Conservation (phyloP, 2,329 filamentous ascomycete species). For the Colletotrichum abscissum region DNA sequence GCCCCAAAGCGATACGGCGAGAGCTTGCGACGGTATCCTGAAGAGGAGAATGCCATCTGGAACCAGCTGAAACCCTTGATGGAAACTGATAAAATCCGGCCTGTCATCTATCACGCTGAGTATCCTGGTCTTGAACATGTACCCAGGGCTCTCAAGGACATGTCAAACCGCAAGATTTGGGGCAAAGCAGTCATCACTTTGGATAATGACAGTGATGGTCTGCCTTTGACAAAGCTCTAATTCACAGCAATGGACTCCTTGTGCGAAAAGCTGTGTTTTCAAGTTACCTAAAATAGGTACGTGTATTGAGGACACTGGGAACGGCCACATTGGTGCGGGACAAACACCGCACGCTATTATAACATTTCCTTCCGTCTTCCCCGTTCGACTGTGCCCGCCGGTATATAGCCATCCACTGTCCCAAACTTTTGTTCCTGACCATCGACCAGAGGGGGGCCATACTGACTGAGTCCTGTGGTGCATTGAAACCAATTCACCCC, state of each 20-base stretch:
- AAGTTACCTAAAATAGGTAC: background rate
- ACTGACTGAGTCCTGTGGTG: background rate
- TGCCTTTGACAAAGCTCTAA: constrained; percentile 9
- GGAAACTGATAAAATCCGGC: constrained; percentile 57
- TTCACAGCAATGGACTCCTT: background rate
- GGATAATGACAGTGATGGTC: constrained; percentile 32
- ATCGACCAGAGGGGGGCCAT: background rate
- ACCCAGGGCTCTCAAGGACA: constrained; percentile 60
- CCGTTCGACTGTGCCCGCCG: constrained; percentile 11
- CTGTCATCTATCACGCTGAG: constrained; percentile 59
- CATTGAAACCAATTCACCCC: background rate
- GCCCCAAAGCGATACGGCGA: constrained; percentile 65
- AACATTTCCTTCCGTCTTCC: constrained; percentile 22
- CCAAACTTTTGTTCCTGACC: constrained; percentile 23
- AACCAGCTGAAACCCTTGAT: constrained; percentile 60
- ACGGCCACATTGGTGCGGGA: background rate
- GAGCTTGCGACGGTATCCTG: constrained; percentile 60
- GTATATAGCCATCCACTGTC: constrained; percentile 30
- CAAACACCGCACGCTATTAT: constrained; percentile 8
- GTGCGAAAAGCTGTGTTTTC: background rate
- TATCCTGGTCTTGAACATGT: constrained; percentile 64
- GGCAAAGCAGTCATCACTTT: constrained; percentile 67
- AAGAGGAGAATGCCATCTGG: constrained; percentile 61
- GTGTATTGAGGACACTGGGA: background rate
- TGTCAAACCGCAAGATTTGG: constrained; percentile 61